Conservation (phyloP, 2,329 filamentous ascomycete genomes). For the Penicillium capsulatum region DNA sequence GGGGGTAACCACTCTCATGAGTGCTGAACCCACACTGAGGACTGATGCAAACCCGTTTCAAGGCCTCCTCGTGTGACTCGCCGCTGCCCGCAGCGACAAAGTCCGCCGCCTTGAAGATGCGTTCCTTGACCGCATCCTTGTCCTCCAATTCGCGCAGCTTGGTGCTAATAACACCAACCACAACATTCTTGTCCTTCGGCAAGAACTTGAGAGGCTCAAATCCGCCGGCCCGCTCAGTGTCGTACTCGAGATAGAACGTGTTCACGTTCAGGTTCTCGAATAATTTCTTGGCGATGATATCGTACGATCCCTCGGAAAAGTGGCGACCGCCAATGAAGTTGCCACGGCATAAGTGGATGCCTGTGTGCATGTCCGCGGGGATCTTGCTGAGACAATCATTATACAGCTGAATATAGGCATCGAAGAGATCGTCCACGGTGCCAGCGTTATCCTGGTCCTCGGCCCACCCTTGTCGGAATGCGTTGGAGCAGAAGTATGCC, state of each 20-base stretch:
- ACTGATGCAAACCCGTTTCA: constrained; percentile 63
- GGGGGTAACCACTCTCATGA: constrained; percentile 67
- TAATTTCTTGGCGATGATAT: constrained; percentile 62
- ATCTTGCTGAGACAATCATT: constrained; percentile 64
- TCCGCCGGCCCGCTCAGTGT: constrained; percentile 60
- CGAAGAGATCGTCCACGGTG: constrained; percentile 65
- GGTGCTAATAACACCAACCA: constrained; percentile 61
- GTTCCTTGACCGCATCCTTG: constrained; percentile 58
- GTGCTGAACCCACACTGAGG: constrained; percentile 72
- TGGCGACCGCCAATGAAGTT: constrained; percentile 64
- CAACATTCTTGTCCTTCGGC: constrained; percentile 59
- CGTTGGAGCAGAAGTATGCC: constrained; percentile 68
- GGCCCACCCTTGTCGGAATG: constrained; percentile 66
- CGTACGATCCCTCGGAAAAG: constrained; percentile 64
- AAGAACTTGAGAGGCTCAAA: constrained; percentile 62
- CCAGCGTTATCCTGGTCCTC: constrained; percentile 63
- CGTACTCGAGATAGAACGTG: constrained; percentile 67
- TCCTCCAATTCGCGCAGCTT: constrained; percentile 61
- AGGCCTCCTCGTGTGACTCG: constrained; percentile 61
- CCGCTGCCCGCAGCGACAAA: constrained; percentile 65
- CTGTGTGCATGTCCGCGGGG: constrained; percentile 68
- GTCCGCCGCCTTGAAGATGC: constrained; percentile 59
- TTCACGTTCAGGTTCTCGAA: constrained; percentile 60
- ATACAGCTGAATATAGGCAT: constrained; percentile 72
- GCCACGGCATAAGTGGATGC: constrained; percentile 66